These are phyloP conservation scores for Aspergillus bertholletiae DNA, from an alignment of 495 filamentous ascomycete genomes.

Conservation along the genomic window DNA sequence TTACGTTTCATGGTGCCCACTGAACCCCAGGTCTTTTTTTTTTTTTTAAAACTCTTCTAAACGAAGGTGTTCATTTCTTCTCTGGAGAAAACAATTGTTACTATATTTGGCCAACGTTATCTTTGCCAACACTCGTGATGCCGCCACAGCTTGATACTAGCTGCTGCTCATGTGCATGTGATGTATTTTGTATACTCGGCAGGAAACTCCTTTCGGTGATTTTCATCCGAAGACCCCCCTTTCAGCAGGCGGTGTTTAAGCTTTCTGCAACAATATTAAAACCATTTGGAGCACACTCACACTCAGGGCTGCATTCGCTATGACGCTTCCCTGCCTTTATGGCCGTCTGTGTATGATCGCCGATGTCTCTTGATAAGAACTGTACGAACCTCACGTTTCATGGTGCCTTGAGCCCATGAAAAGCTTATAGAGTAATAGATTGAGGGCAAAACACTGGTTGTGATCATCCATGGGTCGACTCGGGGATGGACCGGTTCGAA, in stretches of 20 bases:
- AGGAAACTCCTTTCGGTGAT: neutral
- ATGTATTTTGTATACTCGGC: neutral
- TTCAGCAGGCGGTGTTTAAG: neutral
- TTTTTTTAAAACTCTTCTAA: neutral
- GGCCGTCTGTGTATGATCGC: neutral
- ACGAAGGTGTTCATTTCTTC: neutral
- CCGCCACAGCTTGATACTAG: too few species aligned
- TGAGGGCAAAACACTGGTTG: slow-evolving; percentile 12
- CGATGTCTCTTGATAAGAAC: neutral
- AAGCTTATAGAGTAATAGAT: slow-evolving; percentile 1
- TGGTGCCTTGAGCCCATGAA: slow-evolving; percentile 3
- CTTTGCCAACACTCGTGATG: neutral
- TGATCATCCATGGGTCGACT: slow-evolving; percentile 19
- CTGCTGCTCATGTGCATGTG: too few species aligned
- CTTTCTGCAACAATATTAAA: neutral
- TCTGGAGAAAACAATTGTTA: neutral
- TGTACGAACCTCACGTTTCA: slow-evolving; percentile 4
- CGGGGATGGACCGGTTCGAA: neutral
- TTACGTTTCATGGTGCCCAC: neutral
- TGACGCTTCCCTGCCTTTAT: neutral
- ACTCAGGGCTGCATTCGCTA: neutral
- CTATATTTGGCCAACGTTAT: neutral
- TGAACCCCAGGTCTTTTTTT: neutral
- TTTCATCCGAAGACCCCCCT: neutral
- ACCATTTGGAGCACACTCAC: neutral